Base-by-base conservation (phyloP, 2,329 filamentous ascomycete genomes). In the Pseudopithomyces maydicus region DNA sequence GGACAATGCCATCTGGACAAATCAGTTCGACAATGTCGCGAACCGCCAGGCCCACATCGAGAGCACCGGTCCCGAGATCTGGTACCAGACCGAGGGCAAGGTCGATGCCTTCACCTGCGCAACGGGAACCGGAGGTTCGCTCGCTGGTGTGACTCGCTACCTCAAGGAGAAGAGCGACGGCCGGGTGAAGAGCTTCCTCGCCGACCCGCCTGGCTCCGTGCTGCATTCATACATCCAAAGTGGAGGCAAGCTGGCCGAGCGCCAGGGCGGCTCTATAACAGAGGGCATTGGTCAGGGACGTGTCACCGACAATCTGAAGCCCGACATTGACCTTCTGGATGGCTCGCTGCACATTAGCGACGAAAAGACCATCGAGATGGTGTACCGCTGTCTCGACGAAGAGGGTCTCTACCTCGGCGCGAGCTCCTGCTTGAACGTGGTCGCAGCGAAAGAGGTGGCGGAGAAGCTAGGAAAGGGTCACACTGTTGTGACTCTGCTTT, bases 221-320 rank as follows among this genome's bases (percentile, higher is more conserved):
- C 85, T 99, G 70, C 92, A 97, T 81, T 92, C 90, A 58, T 98
- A 97, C 80, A 89, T 99, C 66, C 84, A 86, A 57, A 93, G 89
- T 15, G 92, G 92, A 12, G 93, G 93, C 38, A 89, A 90, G 74
- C 82, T 98, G 53, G 81, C 82, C n/a, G 94, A 97, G 72, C 85
- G 95, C 49, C 81, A 81, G 2, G 95, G 95, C 10, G 88, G 90
- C 53, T 95, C 90, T 71, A 98, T 99, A 78, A 99, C 95, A 2
- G 95, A 99, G 80, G 95, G 95, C 22, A 99, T 99, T 70, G 95
- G 95, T 19, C 95, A 98, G 80, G 95, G 95, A 36, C 90, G 95
- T 51, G 86, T 99, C 50, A 99, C 95, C n/a, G 91, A 97, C 73
- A 99, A 99, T 78, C 80, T 99, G 63, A 82, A 86, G 77, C 90